Evolutionary conservation across 805 yeast genomes (phyloP), one percentile per base, ranked within the genome.

Genomic region (Blastobotrys mokoenaii): DNA sequence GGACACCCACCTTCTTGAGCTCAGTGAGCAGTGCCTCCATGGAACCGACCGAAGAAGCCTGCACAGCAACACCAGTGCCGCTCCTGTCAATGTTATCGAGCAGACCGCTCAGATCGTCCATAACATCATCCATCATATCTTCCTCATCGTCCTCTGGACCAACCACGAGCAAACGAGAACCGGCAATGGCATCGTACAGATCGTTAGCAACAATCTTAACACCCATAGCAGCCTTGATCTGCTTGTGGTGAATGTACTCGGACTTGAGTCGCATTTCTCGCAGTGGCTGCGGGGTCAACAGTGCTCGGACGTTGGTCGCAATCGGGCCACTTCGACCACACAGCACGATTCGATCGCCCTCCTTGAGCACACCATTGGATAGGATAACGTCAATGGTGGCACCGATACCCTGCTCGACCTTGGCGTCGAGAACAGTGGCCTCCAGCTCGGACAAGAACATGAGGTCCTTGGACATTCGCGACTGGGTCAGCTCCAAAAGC

Each of bases 291-390:
- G 99, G 99, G 2, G 99, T 93, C 62, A 93, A 74, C 53, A 93
- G 72, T 1, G 99, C 99, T 62, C 99, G 77, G 50, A 93, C 88
- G 61, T 82, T 88, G 2, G 99, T 93, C 10, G 89, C 96, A 50
- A 93, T 93, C 4, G 98, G 98, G 31, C 99, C 99, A 62, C 89
- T 90, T 81, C 88, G 76, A 62, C 99, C 99, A 75, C 99, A 93
- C 50, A 93, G 73, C 3, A 93, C 96, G 45, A 93, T 78, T 52
- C 97, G 74, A 60, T 93, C 98, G 66, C 97, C 97, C 65, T 93
- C 99, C 58, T 79, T 77, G 60, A 93, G 70, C 47, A 88, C 72
- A 80, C 99, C 99, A 63, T 93, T 93, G n/a, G 97, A 87, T 54
- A 93, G 73, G 46, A 93, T 87, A 54, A 93, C 98, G 76, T 93